These are phyloP conservation scores for Cucurbita argyrosperma DNA, from an alignment of 306 rosid species.

Conservation along the genomic window DNA sequence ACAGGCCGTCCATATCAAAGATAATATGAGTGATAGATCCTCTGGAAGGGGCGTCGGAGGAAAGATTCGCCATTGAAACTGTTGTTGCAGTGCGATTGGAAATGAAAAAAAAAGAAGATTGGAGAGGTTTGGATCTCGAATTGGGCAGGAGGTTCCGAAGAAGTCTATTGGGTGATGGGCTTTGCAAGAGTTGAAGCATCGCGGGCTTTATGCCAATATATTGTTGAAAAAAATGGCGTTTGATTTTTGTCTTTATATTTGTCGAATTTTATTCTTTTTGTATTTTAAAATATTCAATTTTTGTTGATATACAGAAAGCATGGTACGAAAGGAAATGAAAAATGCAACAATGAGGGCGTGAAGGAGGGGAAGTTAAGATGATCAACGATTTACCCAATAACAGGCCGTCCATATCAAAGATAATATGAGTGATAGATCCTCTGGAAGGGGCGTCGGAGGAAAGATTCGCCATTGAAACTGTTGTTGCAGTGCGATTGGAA, in stretches of 20 bases:
- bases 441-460: slow-evolving; percentile 11
- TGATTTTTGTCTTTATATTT: no score
- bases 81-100: neutral
- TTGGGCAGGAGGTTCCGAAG: neutral
- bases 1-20: slow-evolving; percentile 96
- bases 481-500: neutral
- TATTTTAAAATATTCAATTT: no score
- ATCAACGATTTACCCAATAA: slow-evolving; percentile 46
- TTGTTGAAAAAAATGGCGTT: no score
- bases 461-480: slow-evolving; percentile 33
- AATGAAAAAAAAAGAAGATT: neutral
- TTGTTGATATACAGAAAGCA: no score
- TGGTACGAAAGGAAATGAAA: neutral
- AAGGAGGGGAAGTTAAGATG: neutral
- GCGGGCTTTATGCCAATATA: no score
- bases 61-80: slow-evolving; percentile 35
- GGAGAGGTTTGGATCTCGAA: neutral
- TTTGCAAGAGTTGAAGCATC: neutral
- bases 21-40: slow-evolving; percentile 46
- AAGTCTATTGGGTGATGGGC: neutral
- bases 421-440: slow-evolving; percentile 43
- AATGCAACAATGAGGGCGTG: neutral
- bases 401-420: slow-evolving; percentile 96
- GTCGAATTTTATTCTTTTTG: no score
- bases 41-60: slow-evolving; percentile 10